Conservation (phyloP, 768 basidiomycete genomes). For the Tricholoma saponaceum region DNA sequence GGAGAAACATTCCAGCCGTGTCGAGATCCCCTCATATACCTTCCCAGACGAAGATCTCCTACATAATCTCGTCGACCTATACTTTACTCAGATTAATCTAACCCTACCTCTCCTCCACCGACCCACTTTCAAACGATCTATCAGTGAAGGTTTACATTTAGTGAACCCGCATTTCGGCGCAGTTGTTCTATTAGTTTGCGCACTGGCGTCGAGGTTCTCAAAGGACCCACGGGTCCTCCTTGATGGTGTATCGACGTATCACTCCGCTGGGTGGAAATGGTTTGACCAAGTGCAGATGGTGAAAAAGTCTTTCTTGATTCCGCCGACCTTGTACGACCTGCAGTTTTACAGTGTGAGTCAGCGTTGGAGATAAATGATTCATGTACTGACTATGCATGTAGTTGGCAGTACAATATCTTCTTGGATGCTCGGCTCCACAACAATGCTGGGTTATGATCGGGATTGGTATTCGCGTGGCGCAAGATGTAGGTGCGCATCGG, state of each 20-base stretch:
- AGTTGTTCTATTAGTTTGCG: conserved; percentile 67
- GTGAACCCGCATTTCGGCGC: conserved; percentile 49
- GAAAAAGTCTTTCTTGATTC: conserved; percentile 55
- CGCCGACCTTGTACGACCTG: conserved; percentile 69
- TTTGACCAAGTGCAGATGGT: conserved; percentile 67
- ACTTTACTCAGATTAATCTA: conserved; percentile 58
- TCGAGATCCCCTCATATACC: conserved; percentile 22
- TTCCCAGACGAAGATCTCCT: conserved; percentile 55
- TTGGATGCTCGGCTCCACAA: conserved; percentile 57
- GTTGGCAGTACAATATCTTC: conserved; percentile 52
- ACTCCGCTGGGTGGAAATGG: conserved; percentile 62
- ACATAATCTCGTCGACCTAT: conserved; percentile 50
- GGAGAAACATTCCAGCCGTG: conserved; percentile 24
- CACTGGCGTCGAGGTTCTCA: conserved; percentile 56
- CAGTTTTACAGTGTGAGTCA: conserved; percentile 57
- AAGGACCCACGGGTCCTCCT: conserved; percentile 53
- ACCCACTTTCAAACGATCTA: conserved; percentile 54
- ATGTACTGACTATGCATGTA: conserved; percentile 14
- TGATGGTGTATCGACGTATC: conserved; percentile 32
- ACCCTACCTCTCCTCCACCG: conserved; percentile 69
- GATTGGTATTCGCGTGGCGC: conserved; percentile 67
- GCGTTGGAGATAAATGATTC: conserved; percentile 5
- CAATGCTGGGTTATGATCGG: conserved; percentile 69
- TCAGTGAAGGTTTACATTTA: conserved; percentile 46
- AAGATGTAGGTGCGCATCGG: conserved; percentile 76